Conservation (phyloP, 768 basidiomycete species). For the Pleurotus pulmonarius region DNA sequence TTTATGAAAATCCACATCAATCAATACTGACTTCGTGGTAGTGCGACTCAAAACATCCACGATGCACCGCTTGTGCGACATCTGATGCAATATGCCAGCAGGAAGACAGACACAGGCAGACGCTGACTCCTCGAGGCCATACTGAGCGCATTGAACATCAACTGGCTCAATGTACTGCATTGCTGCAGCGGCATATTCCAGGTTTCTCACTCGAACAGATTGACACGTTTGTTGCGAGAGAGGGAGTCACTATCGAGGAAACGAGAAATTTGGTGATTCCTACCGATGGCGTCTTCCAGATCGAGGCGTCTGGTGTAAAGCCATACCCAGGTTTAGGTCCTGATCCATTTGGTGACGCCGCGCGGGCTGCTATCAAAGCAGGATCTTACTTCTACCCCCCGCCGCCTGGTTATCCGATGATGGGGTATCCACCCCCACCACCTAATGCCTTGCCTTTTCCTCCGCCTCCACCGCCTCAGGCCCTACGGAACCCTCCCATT, state of each 20-base stretch:
- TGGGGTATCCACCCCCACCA: conserved; percentile 27
- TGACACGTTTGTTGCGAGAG: conserved; percentile 60
- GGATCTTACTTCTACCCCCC: conserved; percentile 25
- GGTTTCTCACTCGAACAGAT: conserved; percentile 64
- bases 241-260: conserved; percentile 55
- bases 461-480: conserved; percentile 19
- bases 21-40: conserved; percentile 31
- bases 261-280: conserved; percentile 1
- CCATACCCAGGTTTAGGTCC: neutral
- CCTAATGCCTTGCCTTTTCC: conserved; percentile 36
- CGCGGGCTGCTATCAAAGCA: conserved; percentile 4
- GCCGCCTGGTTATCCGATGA: conserved; percentile 7
- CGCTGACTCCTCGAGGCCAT: conserved; percentile 79
- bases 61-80: conserved; percentile 81
- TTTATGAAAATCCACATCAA: conserved; percentile 31
- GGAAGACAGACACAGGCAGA: conserved; percentile 85
- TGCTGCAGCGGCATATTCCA: conserved; percentile 70
- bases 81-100: conserved; percentile 81
- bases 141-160: conserved; percentile 80
- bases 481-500: conserved; percentile 14
- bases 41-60: conserved; percentile 90
- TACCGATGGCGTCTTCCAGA: conserved; percentile 12
- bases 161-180: conserved; percentile 72
- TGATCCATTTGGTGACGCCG: neutral
- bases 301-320: conserved; percentile 16